Percentiles rank a stretch among this genome's conserved stretches.
phyloP scores from a whole-genome alignment of 1,139 yeast genomes.

The Tardiomyces digboiensis region DNA sequence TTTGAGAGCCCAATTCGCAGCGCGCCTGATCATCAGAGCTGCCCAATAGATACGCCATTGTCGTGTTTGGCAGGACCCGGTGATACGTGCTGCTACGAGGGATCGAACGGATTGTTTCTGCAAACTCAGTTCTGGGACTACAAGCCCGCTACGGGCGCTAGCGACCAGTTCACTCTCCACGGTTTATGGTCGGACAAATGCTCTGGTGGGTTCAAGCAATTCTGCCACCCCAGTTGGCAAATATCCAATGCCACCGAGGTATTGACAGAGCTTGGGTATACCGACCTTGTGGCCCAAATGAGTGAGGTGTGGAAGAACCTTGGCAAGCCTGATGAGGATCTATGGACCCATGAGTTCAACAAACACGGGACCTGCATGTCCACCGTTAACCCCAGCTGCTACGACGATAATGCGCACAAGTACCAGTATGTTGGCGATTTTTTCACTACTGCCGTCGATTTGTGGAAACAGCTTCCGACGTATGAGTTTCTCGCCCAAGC shows the following conservation, averaged over 20 bases:
- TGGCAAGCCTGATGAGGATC: slow-evolving; percentile 60
- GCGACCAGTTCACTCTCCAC: slow-evolving; percentile 71
- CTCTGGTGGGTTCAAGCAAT: slow-evolving; percentile 63
- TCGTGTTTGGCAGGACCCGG: slow-evolving; percentile 37
- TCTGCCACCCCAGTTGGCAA: slow-evolving; percentile 58
- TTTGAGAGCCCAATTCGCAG: background rate
- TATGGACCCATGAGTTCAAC: slow-evolving; percentile 93
- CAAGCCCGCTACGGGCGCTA: slow-evolving; percentile 71
- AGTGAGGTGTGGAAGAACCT: slow-evolving; percentile 63
- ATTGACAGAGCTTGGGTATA: slow-evolving; percentile 39
- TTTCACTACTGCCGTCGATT: slow-evolving; percentile 52
- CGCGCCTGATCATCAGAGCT: slow-evolving; percentile 23
- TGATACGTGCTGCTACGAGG: slow-evolving; percentile 74
- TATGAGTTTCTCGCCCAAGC: slow-evolving; percentile 54
- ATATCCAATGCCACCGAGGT: slow-evolving; percentile 46
- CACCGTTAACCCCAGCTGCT: slow-evolving; percentile 68
- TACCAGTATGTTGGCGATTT: slow-evolving; percentile 71
- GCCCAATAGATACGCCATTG: slow-evolving; percentile 59
- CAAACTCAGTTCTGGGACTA: slow-evolving; percentile 96
- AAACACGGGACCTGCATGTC: slow-evolving; percentile 93
- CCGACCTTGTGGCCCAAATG: slow-evolving; percentile 52
- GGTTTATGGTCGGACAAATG: slow-evolving; percentile 86
- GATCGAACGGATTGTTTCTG: slow-evolving; percentile 76
- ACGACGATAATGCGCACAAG: slow-evolving; percentile 30
- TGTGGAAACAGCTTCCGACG: slow-evolving; percentile 62